Percentiles rank a stretch among this genome's conserved stretches.
Evolutionary conservation across 805 yeast species (phyloP).

Genomic region (Candida hungchunana): DNA sequence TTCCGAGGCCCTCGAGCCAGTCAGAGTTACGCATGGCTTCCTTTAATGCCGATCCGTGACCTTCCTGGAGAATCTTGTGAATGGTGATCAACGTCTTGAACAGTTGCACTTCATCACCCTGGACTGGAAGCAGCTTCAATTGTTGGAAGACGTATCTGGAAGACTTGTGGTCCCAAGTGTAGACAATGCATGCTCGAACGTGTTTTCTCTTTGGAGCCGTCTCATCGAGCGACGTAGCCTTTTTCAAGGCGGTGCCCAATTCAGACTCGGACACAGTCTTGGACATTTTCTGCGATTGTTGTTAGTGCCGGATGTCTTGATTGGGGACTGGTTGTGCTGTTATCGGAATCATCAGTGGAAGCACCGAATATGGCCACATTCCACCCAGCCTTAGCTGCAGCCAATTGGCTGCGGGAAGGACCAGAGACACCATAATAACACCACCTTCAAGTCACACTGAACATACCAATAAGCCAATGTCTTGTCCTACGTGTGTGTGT

Average conservation of each 20-base stretch:
- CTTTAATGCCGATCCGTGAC: conserved; percentile 79
- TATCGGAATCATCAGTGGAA: no score
- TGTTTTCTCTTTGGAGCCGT: conserved; percentile 94
- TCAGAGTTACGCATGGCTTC: conserved; percentile 78
- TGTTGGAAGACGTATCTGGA: conserved; percentile 83
- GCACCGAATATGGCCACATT: no score
- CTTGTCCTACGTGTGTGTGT: no score
- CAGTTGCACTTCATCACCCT: conserved; percentile 74
- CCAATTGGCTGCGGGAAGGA: no score
- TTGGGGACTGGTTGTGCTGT: no score
- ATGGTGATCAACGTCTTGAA: conserved; percentile 82
- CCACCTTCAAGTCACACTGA: no score
- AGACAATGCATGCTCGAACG: conserved; percentile 91
- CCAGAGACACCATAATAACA: no score
- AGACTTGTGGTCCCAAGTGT: conserved; percentile 92
- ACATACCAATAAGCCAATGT: no score
- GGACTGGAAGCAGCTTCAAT: conserved; percentile 73
- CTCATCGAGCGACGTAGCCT: conserved; percentile 84
- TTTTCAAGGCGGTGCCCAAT: conserved; percentile 43
- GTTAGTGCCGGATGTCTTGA: no score
- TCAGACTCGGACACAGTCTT: conserved; percentile 33
- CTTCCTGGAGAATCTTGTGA: conserved; percentile 95
- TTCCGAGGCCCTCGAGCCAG: conserved; percentile 71
- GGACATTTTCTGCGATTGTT: conserved; percentile 16
- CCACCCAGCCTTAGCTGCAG: no score